These are phyloP conservation scores for Trametes villosa DNA, from an alignment of 768 basidiomycete genomes.

Conservation along the genomic window DNA sequence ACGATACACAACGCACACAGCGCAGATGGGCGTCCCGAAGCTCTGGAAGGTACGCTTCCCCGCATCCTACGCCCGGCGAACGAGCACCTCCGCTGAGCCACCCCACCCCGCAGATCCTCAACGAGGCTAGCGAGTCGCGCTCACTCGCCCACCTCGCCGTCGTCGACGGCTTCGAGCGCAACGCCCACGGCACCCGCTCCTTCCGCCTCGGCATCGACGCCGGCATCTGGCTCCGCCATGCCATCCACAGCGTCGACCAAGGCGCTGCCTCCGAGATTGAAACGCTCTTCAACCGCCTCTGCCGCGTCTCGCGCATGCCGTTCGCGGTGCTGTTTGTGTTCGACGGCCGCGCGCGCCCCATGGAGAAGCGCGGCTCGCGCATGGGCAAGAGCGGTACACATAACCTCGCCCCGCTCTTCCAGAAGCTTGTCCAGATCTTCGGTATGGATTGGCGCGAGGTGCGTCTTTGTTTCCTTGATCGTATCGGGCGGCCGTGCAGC, in stretches of 20 bases:
- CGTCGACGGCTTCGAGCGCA: constrained; percentile 44
- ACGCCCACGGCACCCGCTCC: constrained; percentile 41
- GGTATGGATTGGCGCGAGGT: constrained; percentile 37
- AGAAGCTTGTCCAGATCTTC: constrained; percentile 30
- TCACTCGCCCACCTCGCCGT: constrained; percentile 44
- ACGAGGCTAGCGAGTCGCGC: constrained; percentile 41
- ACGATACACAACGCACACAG: not conserved
- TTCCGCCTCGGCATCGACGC: constrained; percentile 50
- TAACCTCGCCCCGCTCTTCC: constrained; percentile 24
- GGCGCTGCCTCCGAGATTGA: constrained; percentile 50
- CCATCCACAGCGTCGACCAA: constrained; percentile 10
- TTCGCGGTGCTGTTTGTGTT: constrained; percentile 52
- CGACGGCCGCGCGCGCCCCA: constrained; percentile 48
- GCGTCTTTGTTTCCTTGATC: too few relatives aligned
- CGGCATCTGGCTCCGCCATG: constrained; percentile 40
- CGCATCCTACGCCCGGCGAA: not conserved
- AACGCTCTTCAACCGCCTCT: constrained; percentile 48
- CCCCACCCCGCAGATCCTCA: constrained; percentile 41
- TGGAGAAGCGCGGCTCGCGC: constrained; percentile 43
- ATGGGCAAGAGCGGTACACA: constrained; percentile 33
- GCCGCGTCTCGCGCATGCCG: constrained; percentile 41
- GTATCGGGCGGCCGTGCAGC: too few relatives aligned
- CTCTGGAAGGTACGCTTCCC: constrained; percentile 31
- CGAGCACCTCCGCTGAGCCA: too few relatives aligned
- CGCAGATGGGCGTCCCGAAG: constrained; percentile 29